These are phyloP conservation scores for Talaromyces piceae DNA, from an alignment of 2,329 filamentous ascomycete species.

Conservation along the genomic window DNA sequence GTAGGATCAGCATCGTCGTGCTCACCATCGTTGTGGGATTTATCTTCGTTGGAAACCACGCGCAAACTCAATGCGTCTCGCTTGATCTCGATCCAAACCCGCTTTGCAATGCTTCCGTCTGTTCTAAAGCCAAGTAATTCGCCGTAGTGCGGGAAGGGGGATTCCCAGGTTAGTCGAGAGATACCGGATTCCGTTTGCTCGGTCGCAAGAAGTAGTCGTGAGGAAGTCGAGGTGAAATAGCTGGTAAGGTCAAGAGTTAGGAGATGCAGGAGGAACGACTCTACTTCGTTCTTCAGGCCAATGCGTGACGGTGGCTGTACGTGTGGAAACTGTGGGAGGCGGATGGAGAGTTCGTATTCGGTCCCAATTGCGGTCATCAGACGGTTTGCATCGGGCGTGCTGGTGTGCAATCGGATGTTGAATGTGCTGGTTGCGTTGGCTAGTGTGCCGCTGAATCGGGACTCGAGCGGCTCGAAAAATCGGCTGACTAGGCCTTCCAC, in stretches of 20 bases:
- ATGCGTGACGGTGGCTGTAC: constrained; percentile 27
- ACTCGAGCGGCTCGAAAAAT: constrained; percentile 38
- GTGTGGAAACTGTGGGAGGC: constrained; percentile 23
- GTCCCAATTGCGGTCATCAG: constrained; percentile 24
- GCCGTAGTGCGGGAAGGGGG: constrained; percentile 13
- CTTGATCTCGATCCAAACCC: constrained; percentile 5
- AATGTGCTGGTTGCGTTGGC: constrained; percentile 27
- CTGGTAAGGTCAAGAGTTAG: constrained; percentile 33
- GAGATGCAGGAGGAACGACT: constrained; percentile 27
- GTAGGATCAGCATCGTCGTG: neutral
- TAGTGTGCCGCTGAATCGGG: constrained; percentile 33
- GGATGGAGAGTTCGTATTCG: constrained; percentile 30
- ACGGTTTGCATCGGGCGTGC: constrained; percentile 18
- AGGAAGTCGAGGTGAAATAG: constrained; percentile 19
- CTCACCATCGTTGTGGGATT: neutral
- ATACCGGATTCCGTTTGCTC: no score
- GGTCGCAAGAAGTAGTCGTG: constrained; percentile 2
- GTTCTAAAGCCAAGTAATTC: constrained; percentile 5
- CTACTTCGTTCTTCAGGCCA: constrained; percentile 26
- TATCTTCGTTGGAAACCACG: neutral
- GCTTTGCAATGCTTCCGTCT: neutral
- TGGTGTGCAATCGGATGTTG: constrained; percentile 32
- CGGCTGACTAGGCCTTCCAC: constrained; percentile 37
- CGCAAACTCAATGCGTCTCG: constrained; percentile 6
- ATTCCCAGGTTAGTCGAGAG: constrained; percentile 19